These are phyloP conservation scores for Nicotiana benthamiana DNA, from an alignment of 257 asterid species.

Conservation along the genomic window DNA sequence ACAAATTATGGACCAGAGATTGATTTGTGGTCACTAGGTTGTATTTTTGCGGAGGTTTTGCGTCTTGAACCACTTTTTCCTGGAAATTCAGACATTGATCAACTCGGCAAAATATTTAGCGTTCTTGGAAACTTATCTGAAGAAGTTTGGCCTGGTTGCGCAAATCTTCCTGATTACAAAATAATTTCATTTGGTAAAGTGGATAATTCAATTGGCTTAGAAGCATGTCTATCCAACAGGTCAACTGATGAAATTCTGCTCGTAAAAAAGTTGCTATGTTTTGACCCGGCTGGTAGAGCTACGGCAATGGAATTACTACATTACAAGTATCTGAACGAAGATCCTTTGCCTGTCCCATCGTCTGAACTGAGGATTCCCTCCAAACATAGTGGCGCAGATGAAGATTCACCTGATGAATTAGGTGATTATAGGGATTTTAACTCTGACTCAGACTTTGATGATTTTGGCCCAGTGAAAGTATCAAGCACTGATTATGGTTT, in stretches of 20 bases:
- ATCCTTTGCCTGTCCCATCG: constrained; percentile 56
- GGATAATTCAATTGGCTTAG: constrained; percentile 62
- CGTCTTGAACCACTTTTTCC: constrained; percentile 74
- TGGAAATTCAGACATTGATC: constrained; percentile 88
- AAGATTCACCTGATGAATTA: constrained; percentile 47
- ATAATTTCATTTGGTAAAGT: constrained; percentile 61
- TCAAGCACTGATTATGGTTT: constrained; percentile 51
- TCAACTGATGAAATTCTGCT: constrained; percentile 57
- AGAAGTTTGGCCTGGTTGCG: constrained; percentile 84
- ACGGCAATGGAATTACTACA: constrained; percentile 72
- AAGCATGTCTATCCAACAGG: constrained; percentile 47
- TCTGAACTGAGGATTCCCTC: constrained; percentile 74
- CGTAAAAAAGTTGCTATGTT: constrained; percentile 51
- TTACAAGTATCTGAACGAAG: constrained; percentile 74
- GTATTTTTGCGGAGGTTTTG: constrained; percentile 80
- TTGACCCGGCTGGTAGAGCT: constrained; percentile 68
- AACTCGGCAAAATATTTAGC: constrained; percentile 54
- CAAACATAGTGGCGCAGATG: constrained; percentile 38
- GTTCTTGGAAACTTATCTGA: constrained; percentile 65
- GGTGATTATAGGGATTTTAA: constrained; percentile 36
- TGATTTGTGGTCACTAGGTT: constrained; percentile 94
- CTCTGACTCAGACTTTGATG: constrained; percentile 72
- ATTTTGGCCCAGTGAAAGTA: constrained; percentile 44
- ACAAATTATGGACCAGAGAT: constrained; percentile 75
- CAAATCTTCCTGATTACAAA: constrained; percentile 75